A percentile compares a stretch with the other conserved stretches of the same genome.
Conservation (phyloP, 441 rosid species). For the Pelargonium australe region DNA sequence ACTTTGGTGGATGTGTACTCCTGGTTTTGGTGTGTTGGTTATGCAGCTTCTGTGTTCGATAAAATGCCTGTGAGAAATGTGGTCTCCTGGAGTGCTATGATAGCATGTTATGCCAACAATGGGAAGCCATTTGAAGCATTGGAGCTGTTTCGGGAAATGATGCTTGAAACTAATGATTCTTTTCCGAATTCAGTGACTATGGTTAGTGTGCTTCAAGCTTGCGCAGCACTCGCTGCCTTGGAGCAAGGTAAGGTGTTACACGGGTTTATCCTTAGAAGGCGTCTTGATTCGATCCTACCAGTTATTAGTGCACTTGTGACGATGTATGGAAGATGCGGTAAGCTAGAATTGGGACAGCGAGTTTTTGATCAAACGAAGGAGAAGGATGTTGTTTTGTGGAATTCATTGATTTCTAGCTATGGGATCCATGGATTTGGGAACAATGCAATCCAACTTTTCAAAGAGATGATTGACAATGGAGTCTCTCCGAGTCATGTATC, state of each 20-base stretch:
- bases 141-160: conserved; percentile 52
- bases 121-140: conserved; percentile 51
- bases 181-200: conserved; percentile 58
- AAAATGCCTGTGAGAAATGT: conserved; percentile 47
- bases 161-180: conserved; percentile 30
- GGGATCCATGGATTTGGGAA: conserved; percentile 59
- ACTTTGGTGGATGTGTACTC: conserved; percentile 87
- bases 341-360: conserved; percentile 45
- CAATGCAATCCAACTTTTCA: conserved; percentile 43
- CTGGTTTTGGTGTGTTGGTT: conserved; percentile 53
- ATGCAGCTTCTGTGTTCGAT: conserved; percentile 44
- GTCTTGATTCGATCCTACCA: conserved; percentile 62
- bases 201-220: conserved; percentile 73
- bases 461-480: conserved; percentile 44
- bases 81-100: conserved; percentile 75
- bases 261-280: conserved; percentile 50
- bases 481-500: conserved; percentile 49
- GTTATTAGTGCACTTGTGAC: conserved; percentile 55
- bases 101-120: conserved; percentile 58
- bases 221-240: conserved; percentile 60
- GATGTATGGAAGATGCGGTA: conserved; percentile 65
- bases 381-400: conserved; percentile 66
- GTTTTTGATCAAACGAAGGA: conserved; percentile 49
- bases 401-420: conserved; percentile 56
- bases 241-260: conserved; percentile 64